Conservation (phyloP, 805 yeast species). For the Wickerhamomyces tratensis region DNA sequence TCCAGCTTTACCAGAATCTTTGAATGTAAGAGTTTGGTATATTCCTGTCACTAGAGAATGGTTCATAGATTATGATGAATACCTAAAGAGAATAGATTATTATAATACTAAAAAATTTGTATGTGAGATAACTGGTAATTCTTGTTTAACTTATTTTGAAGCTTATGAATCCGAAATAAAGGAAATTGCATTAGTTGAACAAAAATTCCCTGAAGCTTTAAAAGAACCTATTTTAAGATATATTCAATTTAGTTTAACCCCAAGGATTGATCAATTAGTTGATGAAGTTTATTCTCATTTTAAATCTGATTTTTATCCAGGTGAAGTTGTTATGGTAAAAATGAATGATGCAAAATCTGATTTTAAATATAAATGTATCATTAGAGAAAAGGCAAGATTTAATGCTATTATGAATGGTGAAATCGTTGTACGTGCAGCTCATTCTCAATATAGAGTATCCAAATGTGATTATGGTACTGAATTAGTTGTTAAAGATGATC, state of each 20-base stretch:
- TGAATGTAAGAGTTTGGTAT: conserved; percentile 61
- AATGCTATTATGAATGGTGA: conserved; percentile 31
- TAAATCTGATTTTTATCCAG: conserved; percentile 82
- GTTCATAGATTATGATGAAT: conserved; percentile 71
- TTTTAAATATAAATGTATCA: conserved; percentile 32
- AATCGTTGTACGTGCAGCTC: conserved; percentile 36
- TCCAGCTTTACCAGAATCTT: conserved; percentile 44
- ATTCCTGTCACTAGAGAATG: conserved; percentile 86
- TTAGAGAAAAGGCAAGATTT: conserved; percentile 81
- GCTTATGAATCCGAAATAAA: conserved; percentile 71
- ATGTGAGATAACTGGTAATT: conserved; percentile 92
- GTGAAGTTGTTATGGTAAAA: conserved; percentile 68
- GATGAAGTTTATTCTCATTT: conserved; percentile 76
- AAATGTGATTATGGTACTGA: conserved; percentile 44
- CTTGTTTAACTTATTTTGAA: conserved; percentile 84
- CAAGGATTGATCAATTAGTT: conserved; percentile 78
- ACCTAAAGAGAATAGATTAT: conserved; percentile 61
- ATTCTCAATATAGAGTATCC: conserved; percentile 63
- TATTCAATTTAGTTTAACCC: conserved; percentile 71
- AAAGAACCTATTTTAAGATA: conserved; percentile 86
- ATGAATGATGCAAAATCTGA: conserved; percentile 19
- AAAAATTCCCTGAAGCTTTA: conserved; percentile 80
- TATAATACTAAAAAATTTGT: conserved; percentile 73
- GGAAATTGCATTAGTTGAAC: conserved; percentile 58
- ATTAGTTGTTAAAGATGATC: conserved; percentile 61